Evolutionary conservation across 2,329 filamentous ascomycete species (phyloP).

Genomic region (Pseudogymnoascus sp.): DNA sequence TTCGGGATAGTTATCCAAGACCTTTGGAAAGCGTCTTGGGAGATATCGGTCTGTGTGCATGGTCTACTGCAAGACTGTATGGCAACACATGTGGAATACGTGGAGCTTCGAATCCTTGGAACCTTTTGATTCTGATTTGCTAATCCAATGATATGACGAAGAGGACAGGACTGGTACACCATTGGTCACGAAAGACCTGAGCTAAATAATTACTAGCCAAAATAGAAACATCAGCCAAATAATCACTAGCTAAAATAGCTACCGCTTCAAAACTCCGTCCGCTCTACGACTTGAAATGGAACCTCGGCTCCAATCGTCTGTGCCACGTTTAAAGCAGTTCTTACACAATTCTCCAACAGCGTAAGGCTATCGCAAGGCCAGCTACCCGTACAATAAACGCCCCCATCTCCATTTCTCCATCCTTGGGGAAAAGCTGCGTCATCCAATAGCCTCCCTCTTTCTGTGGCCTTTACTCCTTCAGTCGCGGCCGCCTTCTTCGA

Average conservation of each 20-base stretch:
- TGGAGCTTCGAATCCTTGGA: slow-evolving; percentile 8
- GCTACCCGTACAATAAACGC: not conserved
- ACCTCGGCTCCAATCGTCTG: not conserved
- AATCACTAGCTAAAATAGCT: not conserved
- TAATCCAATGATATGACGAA: not conserved
- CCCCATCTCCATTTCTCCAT: not conserved
- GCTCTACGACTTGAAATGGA: not conserved
- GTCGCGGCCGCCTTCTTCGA: not conserved
- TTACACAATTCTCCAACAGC: not conserved
- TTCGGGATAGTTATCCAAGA: too few species aligned
- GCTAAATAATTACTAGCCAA: not conserved
- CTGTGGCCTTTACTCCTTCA: not conserved
- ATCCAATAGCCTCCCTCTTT: not conserved
- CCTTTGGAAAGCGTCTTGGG: too few species aligned
- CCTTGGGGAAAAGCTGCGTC: not conserved
- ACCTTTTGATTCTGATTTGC: not conserved
- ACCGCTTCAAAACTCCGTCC: not conserved
- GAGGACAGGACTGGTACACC: not conserved
- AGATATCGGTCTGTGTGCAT: too few species aligned
- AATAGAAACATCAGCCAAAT: too few species aligned
- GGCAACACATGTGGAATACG: slow-evolving; percentile 13
- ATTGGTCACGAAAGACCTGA: not conserved
- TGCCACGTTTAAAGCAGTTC: not conserved
- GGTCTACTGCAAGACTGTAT: slow-evolving; percentile 10
- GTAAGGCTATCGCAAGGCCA: not conserved